Conservation (phyloP, 768 basidiomycete species). For the Psilocybe cubensis region DNA sequence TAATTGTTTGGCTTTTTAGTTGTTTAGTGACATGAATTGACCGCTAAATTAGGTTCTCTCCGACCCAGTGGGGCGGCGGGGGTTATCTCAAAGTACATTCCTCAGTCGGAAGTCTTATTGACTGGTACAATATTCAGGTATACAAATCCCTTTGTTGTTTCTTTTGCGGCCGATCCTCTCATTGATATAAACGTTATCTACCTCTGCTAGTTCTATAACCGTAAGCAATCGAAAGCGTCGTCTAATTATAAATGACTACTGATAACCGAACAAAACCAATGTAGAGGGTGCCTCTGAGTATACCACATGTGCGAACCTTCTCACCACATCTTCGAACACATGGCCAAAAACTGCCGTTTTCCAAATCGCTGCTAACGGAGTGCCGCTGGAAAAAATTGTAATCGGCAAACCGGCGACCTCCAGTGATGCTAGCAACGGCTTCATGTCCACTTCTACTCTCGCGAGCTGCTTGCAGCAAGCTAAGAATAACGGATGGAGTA, state of each 20-base stretch:
- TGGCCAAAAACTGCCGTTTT: conserved; percentile 69
- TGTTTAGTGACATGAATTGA: not conserved
- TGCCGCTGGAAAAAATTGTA: conserved; percentile 65
- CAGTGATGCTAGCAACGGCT: conserved; percentile 61
- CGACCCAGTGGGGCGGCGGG: conserved; percentile 45
- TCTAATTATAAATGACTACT: conserved; percentile 9
- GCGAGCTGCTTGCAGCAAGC: conserved; percentile 65
- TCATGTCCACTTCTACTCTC: conserved; percentile 59
- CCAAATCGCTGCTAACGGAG: conserved; percentile 61
- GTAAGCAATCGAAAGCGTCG: conserved; percentile 28
- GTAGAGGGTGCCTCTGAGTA: conserved; percentile 67
- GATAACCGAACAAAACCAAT: conserved; percentile 8
- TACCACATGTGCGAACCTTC: conserved; percentile 61
- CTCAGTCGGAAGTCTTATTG: conserved; percentile 58
- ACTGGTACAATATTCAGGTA: conserved; percentile 66
- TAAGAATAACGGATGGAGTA: conserved; percentile 68
- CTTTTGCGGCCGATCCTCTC: not conserved
- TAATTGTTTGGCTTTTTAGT: not conserved
- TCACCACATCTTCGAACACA: conserved; percentile 56
- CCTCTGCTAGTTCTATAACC: conserved; percentile 44
- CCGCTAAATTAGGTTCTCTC: conserved; percentile 41
- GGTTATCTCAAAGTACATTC: conserved; percentile 60
- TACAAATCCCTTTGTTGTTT: conserved; percentile 1
- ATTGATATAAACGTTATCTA: conserved; percentile 11
- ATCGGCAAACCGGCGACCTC: conserved; percentile 72